These are phyloP conservation scores for Cicer bijugum DNA, from an alignment of 306 rosid species.

Conservation along the genomic window DNA sequence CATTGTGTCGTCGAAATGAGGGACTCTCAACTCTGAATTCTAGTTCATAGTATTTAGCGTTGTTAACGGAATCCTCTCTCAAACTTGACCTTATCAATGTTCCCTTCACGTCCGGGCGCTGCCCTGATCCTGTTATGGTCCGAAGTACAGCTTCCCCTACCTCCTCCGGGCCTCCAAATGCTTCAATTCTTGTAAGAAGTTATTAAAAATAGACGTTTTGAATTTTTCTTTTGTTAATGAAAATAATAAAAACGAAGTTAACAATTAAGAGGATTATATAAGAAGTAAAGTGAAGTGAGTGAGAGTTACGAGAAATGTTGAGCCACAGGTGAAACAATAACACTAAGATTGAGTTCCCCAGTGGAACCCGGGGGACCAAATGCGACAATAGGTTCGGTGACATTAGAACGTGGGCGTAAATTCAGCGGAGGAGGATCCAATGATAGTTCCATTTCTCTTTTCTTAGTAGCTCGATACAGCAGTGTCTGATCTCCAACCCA, in stretches of 20 bases:
- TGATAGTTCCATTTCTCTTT: conserved; percentile 66
- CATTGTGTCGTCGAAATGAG: conserved; percentile 66
- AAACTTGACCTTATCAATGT: conserved; percentile 62
- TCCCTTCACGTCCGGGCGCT: conserved; percentile 65
- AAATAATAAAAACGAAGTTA: background rate
- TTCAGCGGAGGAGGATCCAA: conserved; percentile 76
- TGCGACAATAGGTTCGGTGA: conserved; percentile 76
- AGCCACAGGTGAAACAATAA: conserved; percentile 78
- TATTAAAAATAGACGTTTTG: background rate
- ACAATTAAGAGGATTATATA: background rate
- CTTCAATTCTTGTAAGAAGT: conserved; percentile 67
- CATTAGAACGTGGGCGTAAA: conserved; percentile 51
- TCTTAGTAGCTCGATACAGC: conserved; percentile 76
- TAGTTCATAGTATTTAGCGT: conserved; percentile 66
- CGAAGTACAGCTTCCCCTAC: conserved; percentile 80
- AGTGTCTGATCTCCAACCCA: conserved; percentile 97
- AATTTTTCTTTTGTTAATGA: background rate
- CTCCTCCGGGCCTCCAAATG: conserved; percentile 84
- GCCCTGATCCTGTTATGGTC: conserved; percentile 66
- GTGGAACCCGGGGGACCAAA: conserved; percentile 86
- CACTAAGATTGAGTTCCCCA: conserved; percentile 92
- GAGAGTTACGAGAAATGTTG: conserved; percentile 76
- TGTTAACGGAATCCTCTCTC: conserved; percentile 61
- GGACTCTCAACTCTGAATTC: conserved; percentile 85
- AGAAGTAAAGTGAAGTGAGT: background rate